Base-by-base conservation (phyloP, 208 protist genomes). In the Trypanosomatidae sp. region DNA sequence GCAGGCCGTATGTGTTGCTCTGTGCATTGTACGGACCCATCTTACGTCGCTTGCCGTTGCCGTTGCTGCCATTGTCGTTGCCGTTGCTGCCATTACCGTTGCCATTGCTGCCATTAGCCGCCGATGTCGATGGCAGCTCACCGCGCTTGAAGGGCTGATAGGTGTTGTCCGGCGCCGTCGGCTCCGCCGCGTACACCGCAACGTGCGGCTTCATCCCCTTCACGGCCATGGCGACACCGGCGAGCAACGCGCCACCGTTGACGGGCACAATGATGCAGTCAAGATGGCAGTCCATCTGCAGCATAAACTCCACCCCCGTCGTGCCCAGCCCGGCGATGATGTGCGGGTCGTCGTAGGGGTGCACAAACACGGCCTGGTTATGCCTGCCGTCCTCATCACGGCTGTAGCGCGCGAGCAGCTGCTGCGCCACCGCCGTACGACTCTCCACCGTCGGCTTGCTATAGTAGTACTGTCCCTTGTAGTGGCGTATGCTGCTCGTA, bases 251-350 rank as follows among this genome's bases (percentile, higher is more conserved):
- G 11, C 77, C 90, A 18, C 89, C 91, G 19, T 81, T 83, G 6
- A 95, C 74, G 7, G 93, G 91, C 13, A 83, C 69, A 4, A 97
- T 60, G 15, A 96, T 54, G 33, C 70, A 79, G 54, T 97, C 93
- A 11, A 82, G 43, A 8, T 49, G 48, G 61, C 69, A 69, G 39
- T 87, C 66, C 18, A 72, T 78, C 64, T 95, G 84, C 35, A 80
- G 55, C 58, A 95, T 74, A 19, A 96, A 64, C 64, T 95, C 87
- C 26, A 94, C 63, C 2, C 84, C 86, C 6, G 84, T 52, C 41
- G 88, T 95, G 23, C 80, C 87, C 48, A 90, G 66, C 20, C 94
- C 94, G 19, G 83, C 77, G 48, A 97, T 96, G 28, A 97, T 68
- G 20, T 61, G 43, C 5, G 71, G 68, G 49, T 97, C 90, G 49